Base-by-base conservation (phyloP, 331 rosid genomes). In the Stylosanthes scabra region DNA sequence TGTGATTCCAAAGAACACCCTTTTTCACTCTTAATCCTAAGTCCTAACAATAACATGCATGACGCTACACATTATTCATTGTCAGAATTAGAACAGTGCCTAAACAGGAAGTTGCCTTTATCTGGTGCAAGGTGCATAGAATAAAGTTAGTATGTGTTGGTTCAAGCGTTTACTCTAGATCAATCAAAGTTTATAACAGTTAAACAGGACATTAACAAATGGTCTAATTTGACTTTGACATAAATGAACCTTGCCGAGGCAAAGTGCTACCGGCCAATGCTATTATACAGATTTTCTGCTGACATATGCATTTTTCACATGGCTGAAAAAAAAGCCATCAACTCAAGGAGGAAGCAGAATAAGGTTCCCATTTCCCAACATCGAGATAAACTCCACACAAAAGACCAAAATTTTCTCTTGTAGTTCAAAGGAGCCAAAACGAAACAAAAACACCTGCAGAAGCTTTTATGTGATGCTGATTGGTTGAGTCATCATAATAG, bases 291-390 rank as follows among this genome's bases (percentile, higher is more conserved):
- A 70, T 49, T 68, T 68, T 68, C 61, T 68, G 57, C 40, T 52
- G 47, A 29, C 28, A 52, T 37, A 63, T 51, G 70, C 81, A 76
- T 76, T 76, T 82, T 73, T 80, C 83, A 73, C 85, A 73, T 73
- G 85, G 47, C 63, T 62, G 5, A 41, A 67, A 72, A 72, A 58
- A 60, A 44, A 69, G 9, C 46, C 25, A 46, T 60, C 63, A 34
- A 62, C 57, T 74, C 56, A 15, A 14, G 28, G 56, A 31, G 25
- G 31, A 7, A 51, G 11, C 2, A 78, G 42, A 11, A 34, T 54
- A 25, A 45, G 39, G 77, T 31, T 68, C 76, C 71, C 65, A 47
- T 44, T 31, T 68, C 76, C 71, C 65, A 47, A 54, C 59, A 28
- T 44, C 10, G 10, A 47, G 2, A 61, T 62, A 45, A 42, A 47